A percentile compares a stretch with the other conserved stretches of the same genome.
Evolutionary conservation across 306 rosid species (phyloP).

Genomic region (Dryas drummondii): DNA sequence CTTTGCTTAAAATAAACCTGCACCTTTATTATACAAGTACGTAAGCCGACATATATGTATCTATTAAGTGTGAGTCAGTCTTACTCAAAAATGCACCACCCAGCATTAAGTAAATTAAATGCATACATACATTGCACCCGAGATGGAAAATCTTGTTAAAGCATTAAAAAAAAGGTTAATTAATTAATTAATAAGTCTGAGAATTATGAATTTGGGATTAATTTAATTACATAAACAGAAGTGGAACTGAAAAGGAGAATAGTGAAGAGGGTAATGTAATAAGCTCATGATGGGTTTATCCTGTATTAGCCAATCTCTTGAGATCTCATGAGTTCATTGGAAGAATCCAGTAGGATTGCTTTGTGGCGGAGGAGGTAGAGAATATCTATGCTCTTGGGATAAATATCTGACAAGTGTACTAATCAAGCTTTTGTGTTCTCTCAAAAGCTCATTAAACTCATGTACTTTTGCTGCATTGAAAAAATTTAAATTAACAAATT

Average conservation of each 20-base stretch:
- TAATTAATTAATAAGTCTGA: not conserved
- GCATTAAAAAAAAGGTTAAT: conserved; percentile 9
- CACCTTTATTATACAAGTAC: conserved; percentile 43
- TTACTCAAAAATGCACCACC: conserved; percentile 40
- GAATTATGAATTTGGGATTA: not conserved
- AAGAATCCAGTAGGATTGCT: not conserved
- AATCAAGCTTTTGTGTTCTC: not conserved
- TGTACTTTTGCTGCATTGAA: too few relatives aligned
- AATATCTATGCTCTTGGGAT: conserved; percentile 2
- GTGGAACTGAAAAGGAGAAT: conserved; percentile 19
- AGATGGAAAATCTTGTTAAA: conserved; percentile 26
- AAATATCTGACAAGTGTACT: not conserved
- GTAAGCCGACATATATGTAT: conserved; percentile 34
- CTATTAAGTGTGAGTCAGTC: conserved; percentile 35
- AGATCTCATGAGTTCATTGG: conserved; percentile 14
- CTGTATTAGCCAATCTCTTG: conserved; percentile 22
- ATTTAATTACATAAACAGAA: conserved; percentile 14
- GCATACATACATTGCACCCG: conserved; percentile 31
- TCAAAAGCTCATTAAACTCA: too few relatives aligned
- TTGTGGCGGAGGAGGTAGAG: conserved; percentile 3
- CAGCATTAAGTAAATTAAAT: conserved; percentile 19
- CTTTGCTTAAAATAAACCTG: conserved; percentile 27
- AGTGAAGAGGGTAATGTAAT: not conserved
- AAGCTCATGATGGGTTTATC: conserved; percentile 24
- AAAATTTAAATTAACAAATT: too few relatives aligned